Conservation (phyloP, 805 yeast species). For the Diddensiella santjacobensis region DNA sequence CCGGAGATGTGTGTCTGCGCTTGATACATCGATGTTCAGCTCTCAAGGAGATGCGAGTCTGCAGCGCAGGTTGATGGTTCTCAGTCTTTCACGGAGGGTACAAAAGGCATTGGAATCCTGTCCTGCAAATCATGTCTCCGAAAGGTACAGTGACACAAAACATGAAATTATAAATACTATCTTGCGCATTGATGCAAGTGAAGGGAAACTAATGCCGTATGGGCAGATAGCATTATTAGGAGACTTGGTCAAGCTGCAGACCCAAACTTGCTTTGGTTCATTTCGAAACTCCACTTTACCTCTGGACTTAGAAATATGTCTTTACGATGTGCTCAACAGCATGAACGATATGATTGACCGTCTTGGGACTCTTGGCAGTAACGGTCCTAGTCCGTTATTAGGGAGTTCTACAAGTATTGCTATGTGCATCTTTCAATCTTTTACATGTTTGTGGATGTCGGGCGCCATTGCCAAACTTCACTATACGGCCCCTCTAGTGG, state of each 20-base stretch:
- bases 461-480: background rate
- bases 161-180: background rate
- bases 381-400: background rate
- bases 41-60: background rate
- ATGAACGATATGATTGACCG: background rate
- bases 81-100: background rate
- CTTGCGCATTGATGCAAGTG: background rate
- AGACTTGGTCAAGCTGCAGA: background rate
- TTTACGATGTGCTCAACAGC: background rate
- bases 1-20: background rate
- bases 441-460: background rate
- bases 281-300: background rate
- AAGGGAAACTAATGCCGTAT: background rate
- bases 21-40: background rate
- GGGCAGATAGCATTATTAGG: background rate
- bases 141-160: background rate
- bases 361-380: background rate
- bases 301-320: background rate
- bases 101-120: background rate
- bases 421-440: background rate
- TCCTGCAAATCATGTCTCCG: background rate
- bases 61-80: background rate
- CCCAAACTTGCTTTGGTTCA: background rate
- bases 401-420: background rate
- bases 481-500: background rate